Base-by-base conservation (phyloP, 345 rosid species). In the Syzygium aqueum region DNA sequence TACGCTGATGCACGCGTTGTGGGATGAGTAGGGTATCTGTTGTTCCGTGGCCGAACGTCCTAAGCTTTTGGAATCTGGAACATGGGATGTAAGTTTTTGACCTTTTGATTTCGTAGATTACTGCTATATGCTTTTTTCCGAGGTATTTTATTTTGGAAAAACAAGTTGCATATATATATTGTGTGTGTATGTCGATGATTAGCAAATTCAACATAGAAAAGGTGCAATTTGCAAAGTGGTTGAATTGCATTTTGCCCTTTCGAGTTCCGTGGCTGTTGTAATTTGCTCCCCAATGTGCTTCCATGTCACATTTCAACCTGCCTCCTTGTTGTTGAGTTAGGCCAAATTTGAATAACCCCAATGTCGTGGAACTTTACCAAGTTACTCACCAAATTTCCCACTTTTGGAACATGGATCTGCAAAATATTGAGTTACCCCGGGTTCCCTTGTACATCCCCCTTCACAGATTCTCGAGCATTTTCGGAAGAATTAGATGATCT, bases 11-110 rank as follows among this genome's bases (percentile, higher is more conserved):
- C 19, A 23, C 25, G 8, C 17, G 3, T 67, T 67, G 17, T 2
- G 0, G 9, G 0, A 2, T 67, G 25, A 33, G 3, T 9, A 33
- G 0, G 23, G 12, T 17, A 8, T 67, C 1, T 17, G 23, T 21
- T 1, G 4, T 67, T 16, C 8, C 11, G 40, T 65, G 21, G 9
- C 8, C 8, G 25, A 21, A 21, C 3, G 4, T 21, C 0, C 5
- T 54, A 8, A 7, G 25, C 8, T n/a, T 61, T 61, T 61, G 67
- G 13, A n/a, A 61, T 27, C 6, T 5, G 14, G 19, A 61, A 13
- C 65, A 4, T 57, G 1, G 3, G 11, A 25, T 25, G 4, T 57
- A 25, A 57, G 65, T 25, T 57, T 57, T 1, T 57, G 6, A 25
- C 28, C 28, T 57, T 57, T 57, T 57, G 28, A 25, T 57, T 51